Percentiles rank a stretch among this genome's conserved stretches.
These are phyloP conservation scores for Rhododendron williamsianum DNA, from an alignment of 148 eudicot species.

Conservation along the genomic window DNA sequence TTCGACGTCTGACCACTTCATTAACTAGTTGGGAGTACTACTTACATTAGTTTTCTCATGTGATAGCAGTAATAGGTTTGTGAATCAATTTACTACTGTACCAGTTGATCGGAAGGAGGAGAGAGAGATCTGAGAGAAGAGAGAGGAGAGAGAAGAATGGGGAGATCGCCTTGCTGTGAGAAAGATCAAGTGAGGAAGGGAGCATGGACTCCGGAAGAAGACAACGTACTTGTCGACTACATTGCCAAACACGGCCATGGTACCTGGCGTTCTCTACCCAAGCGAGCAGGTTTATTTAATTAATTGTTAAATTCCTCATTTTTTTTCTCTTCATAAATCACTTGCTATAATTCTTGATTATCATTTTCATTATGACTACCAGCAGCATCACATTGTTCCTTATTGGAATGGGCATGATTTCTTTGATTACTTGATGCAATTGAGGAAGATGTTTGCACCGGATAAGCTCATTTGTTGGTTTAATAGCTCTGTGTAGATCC, in stretches of 20 bases:
- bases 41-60: not conserved
- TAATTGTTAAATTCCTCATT: not conserved
- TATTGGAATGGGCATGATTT: not conserved
- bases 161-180: constrained; percentile 24
- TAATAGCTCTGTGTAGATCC: not conserved
- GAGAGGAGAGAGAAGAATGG: not conserved
- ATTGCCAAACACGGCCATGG: constrained; percentile 21
- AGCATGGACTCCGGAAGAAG: constrained; percentile 28
- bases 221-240: constrained; percentile 20
- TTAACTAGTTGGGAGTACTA: not conserved
- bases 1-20: not conserved
- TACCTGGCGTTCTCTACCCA: constrained; percentile 24
- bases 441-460: not conserved
- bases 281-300: constrained; percentile 8
- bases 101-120: not conserved
- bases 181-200: constrained; percentile 21
- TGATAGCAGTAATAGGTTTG: not conserved
- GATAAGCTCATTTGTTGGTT: not conserved
- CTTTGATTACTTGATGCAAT: not conserved
- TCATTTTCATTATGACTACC: not conserved
- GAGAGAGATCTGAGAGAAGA: too few relatives aligned
- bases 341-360: not conserved
- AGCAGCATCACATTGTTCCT: not conserved
- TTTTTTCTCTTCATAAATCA: not conserved
- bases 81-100: not conserved